phyloP scores from a whole-genome alignment of 805 yeast genomes.

The Yarrowia sp. region DNA sequence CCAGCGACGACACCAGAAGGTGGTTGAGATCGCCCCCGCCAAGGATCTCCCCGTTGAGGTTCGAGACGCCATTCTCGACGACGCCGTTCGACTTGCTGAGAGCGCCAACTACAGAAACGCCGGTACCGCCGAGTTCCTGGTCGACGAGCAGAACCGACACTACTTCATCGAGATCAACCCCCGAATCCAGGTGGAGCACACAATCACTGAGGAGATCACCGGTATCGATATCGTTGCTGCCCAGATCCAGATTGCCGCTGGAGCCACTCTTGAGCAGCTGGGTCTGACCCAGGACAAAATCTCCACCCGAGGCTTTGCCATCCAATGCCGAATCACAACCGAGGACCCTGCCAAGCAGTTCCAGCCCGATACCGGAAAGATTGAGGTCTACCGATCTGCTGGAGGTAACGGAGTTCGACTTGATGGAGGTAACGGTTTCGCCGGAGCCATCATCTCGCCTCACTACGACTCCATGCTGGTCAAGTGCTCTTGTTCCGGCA shows the following conservation, averaged over 20 bases:
- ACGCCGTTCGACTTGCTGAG: slow-evolving; percentile 89
- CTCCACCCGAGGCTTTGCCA: slow-evolving; percentile 95
- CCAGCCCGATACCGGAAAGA: slow-evolving; percentile 98
- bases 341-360: slow-evolving; percentile 96
- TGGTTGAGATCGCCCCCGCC: slow-evolving; percentile 98
- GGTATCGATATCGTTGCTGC: slow-evolving; percentile 98
- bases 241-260: slow-evolving; percentile 98
- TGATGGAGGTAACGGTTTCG: slow-evolving; percentile 98
- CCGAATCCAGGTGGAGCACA: slow-evolving; percentile 96
- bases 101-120: slow-evolving; percentile 92
- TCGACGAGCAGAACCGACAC: slow-evolving; percentile 89
- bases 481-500: slow-evolving; percentile 95
- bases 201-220: slow-evolving; percentile 97
- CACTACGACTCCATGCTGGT: slow-evolving; percentile 98
- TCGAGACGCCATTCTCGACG: slow-evolving; percentile 88
- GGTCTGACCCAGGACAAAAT: slow-evolving; percentile 93
- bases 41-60: slow-evolving; percentile 78
- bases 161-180: slow-evolving; percentile 98
- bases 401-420: slow-evolving; percentile 99
- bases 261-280: slow-evolving; percentile 87
- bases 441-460: slow-evolving; percentile 94
- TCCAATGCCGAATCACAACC: slow-evolving; percentile 98
- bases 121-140: slow-evolving; percentile 97
- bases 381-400: slow-evolving; percentile 95
- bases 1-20: slow-evolving; percentile 98